Base-by-base conservation (phyloP, 495 filamentous ascomycete species). In the Penicillium tannophilum region DNA sequence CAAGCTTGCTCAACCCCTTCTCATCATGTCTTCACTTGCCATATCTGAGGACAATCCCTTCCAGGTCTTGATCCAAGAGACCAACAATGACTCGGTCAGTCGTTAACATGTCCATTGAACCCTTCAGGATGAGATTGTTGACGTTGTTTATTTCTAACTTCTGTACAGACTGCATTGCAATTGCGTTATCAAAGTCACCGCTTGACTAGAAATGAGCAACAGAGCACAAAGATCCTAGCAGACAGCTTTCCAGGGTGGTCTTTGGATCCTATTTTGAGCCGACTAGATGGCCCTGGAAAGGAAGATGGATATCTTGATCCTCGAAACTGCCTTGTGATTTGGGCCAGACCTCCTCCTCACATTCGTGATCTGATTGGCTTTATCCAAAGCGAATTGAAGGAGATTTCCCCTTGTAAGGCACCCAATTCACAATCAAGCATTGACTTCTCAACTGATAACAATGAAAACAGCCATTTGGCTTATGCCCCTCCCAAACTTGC, bases 321-420 rank as follows among this genome's bases (percentile, higher is more conserved):
- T 20, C 79, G 92, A 35, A 76, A 96, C 63, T 94, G 90, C 68
- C 78, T 96, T 28, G 87, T 89, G 1, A 88, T 96, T 65, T 97
- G 92, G 92, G 91, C 88, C 14, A 80, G 90, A 12, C 92, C 92
- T 5, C 85, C 92, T 9, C 64, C 80, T 39, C 77, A 83, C 42
- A 75, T 96, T 1, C 67, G 84, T 19, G 70, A 80, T n/a, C 68
- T 97, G 54, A 84, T 92, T 10, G 61, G 65, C 0, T 74, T 74
- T 19, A 64, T 95, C 24, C 92, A 96, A 69, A 61, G 75, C 33
- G 79, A 83, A 54, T 72, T 96, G 54, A 72, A 73, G 51, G 63
- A 72, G 6, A 73, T 82, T 50, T 84, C 84, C 4, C 89, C 89
- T 50, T 82, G 90, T 92, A 79, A 63, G n/a, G n/a, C n/a, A n/a